Evolutionary conservation across 257 asterid genomes (phyloP).

Genomic region (Fraxinus pennsylvanica): DNA sequence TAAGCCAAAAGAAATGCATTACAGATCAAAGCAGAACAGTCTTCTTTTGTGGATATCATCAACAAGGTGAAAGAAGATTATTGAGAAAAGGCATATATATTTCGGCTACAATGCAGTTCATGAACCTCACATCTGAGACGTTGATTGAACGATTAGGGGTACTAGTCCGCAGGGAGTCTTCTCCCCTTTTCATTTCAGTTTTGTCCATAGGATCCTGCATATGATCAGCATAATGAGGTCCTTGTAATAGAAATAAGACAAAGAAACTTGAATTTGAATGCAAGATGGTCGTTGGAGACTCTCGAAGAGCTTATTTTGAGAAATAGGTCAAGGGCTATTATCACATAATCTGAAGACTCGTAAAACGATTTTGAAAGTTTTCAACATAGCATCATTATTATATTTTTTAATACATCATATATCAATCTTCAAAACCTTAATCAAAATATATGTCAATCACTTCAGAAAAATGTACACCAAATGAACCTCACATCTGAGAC

Average conservation of each 20-base stretch:
- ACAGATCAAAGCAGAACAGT: too few species aligned
- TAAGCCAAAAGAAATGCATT: not conserved
- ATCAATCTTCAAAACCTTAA: not conserved
- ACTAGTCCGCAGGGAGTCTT: constrained; percentile 22
- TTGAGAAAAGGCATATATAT: not conserved
- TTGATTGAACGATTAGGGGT: constrained; percentile 30
- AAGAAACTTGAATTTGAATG: not conserved
- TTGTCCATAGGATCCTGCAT: constrained; percentile 42
- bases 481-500: constrained; percentile 42
- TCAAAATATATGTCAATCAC: not conserved
- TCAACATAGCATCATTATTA: not conserved
- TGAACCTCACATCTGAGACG: constrained; percentile 42
- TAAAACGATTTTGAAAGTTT: not conserved
- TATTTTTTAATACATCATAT: not conserved
- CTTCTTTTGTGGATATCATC: not conserved
- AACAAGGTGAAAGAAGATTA: not conserved
- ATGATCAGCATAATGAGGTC: not conserved
- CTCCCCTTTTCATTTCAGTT: constrained; percentile 24
- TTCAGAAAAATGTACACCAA: not conserved
- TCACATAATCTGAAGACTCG: not conserved
- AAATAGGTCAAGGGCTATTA: not conserved
- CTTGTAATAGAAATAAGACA: not conserved
- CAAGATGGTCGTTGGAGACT: not conserved
- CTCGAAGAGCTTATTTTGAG: not conserved
- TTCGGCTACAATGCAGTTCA: too few species aligned